phyloP scores from a whole-genome alignment of 768 basidiomycete genomes.

The Pleurotus salmoneostramineus region DNA sequence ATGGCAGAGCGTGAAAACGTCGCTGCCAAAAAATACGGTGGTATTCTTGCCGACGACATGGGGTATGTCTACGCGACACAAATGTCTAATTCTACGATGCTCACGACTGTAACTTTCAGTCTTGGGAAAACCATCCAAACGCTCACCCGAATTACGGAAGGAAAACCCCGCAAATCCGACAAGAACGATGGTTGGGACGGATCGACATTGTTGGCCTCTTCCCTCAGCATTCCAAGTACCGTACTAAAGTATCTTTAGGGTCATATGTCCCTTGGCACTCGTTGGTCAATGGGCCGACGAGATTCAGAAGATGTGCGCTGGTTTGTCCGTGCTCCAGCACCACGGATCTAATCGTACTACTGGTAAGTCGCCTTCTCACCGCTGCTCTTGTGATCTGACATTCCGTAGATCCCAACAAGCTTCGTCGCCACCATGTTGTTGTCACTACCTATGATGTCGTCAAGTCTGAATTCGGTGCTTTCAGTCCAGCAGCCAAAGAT shows the following conservation, averaged over 20 bases:
- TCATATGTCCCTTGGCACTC: slow-evolving; percentile 84
- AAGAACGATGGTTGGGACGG: slow-evolving; percentile 68
- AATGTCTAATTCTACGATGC: not conserved
- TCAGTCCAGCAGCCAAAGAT: slow-evolving; percentile 46
- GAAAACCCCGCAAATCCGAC: slow-evolving; percentile 66
- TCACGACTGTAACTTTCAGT: slow-evolving; percentile 27
- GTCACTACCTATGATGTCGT: slow-evolving; percentile 88
- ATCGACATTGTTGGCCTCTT: slow-evolving; percentile 57
- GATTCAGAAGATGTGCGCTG: slow-evolving; percentile 64
- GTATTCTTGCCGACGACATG: slow-evolving; percentile 92
- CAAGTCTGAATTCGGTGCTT: slow-evolving; percentile 70
- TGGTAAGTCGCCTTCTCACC: slow-evolving; percentile 30
- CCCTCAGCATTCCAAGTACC: not conserved
- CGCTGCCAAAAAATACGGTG: slow-evolving; percentile 70
- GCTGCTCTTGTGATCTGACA: not conserved
- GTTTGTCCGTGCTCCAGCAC: slow-evolving; percentile 73
- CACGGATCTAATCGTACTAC: slow-evolving; percentile 75
- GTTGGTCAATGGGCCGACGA: slow-evolving; percentile 92
- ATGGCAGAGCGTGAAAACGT: slow-evolving; percentile 77
- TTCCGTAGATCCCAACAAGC: slow-evolving; percentile 45
- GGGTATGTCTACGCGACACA: slow-evolving; percentile 40
- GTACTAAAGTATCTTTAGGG: slow-evolving; percentile 37
- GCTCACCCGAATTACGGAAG: slow-evolving; percentile 81
- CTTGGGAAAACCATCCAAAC: slow-evolving; percentile 93
- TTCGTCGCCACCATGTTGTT: slow-evolving; percentile 63